Evolutionary conservation across 1,284 basidiomycete genomes (phyloP).

Genomic region (Moesziomyces globuligerus): DNA sequence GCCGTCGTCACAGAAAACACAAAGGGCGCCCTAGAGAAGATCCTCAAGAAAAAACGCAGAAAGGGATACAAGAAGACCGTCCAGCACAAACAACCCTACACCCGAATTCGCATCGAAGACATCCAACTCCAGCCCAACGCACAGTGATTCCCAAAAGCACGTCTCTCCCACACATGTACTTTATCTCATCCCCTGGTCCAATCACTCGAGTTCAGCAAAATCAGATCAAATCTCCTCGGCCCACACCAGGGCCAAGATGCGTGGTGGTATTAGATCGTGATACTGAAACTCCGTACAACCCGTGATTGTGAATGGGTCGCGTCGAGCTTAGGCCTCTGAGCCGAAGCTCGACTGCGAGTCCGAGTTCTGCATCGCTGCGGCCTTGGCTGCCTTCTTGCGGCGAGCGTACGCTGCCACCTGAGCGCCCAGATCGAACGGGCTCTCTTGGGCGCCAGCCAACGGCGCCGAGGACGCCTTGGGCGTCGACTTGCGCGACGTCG

Average conservation of each 20-base stretch:
- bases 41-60: conserved; percentile 95
- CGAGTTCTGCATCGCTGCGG: conserved; percentile 24
- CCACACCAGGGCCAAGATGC: no score
- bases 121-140: conserved; percentile 55
- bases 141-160: background rate
- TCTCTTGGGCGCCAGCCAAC: conserved; percentile 17
- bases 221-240: no score
- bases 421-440: conserved; percentile 40
- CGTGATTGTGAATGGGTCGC: no score
- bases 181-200: conserved; percentile 2
- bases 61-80: conserved; percentile 90
- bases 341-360: conserved; percentile 9
- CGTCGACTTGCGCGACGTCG: conserved; percentile 24
- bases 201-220: no score
- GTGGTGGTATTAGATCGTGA: conserved; percentile 12
- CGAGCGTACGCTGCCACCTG: conserved; percentile 45
- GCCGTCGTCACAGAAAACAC: conserved; percentile 96
- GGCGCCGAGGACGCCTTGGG: conserved; percentile 24
- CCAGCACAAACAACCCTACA: conserved; percentile 91
- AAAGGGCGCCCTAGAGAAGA: conserved; percentile 87
- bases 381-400: conserved; percentile 28
- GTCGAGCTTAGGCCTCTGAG: conserved; percentile 4
- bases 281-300: no score
- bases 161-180: conserved; percentile 2
- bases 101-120: conserved; percentile 71